Base-by-base conservation (phyloP, 169 alveolate species). In the Besnoitia besnoiti region DNA sequence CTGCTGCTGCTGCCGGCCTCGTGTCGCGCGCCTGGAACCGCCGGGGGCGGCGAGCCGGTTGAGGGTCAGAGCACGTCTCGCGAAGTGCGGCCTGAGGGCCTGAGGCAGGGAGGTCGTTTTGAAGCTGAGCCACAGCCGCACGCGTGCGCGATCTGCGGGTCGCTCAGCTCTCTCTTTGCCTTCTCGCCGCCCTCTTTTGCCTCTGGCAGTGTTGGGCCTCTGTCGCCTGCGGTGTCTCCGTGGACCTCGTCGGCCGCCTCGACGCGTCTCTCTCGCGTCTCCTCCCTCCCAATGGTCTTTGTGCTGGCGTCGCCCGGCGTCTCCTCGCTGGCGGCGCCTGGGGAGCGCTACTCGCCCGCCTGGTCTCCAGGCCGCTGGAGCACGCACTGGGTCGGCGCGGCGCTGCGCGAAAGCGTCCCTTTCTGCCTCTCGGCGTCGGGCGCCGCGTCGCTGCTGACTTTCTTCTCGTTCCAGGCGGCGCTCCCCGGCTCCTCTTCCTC, bases 301-400 rank as follows among this genome's bases (percentile, higher is more conserved):
- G 30, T 77, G 49, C 33, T 16, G 35, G 40, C 8, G 30, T 77
- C 61, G n/a, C 67, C 12, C 27, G 7, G 67, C 46, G 3, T 8
- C 82, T 35, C 82, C 82, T 8, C 82, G 82, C 82, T 73, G 33
- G 79, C n/a, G 82, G 44, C 46, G 5, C n/a, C 39, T 73, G 82
- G 24, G 80, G 21, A 7, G 44, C 85, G 37, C 39, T 77, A 77
- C 55, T 77, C 87, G 3, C 61, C 87, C 10, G 33, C 39, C 87
- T 21, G 59, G 49, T 27, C 87, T 37, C 40, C 40, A 39, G 87
- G 87, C 30, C 87, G 87, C 5, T 77, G 87, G 87, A 77, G 87
- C 87, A 40, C 44, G 37, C 87, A 77, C 55, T 77, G 87, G 87
- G 10, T 27, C 21, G 87, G 87, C 55, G 5, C 33, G 2, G 59